Base-by-base conservation (phyloP, 2,329 filamentous ascomycete species). In the Phaeosphaeria sp. region DNA sequence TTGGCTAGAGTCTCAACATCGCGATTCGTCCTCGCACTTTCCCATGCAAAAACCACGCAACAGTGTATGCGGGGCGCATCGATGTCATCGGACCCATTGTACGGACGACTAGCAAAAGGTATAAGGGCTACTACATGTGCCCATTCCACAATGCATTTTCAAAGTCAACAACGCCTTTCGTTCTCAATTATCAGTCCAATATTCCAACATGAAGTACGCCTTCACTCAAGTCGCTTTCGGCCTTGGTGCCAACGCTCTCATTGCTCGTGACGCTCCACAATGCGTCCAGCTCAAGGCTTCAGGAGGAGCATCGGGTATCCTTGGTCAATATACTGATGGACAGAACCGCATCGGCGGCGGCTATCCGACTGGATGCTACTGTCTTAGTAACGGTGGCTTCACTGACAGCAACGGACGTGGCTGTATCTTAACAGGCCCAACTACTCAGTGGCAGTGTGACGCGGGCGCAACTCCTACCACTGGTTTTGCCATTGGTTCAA, bases 401-500 rank as follows among this genome's bases (percentile, higher is more conserved):
- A 84, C 79, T 18, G 88, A 90, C 69, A 72, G 77, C 48, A 79
- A 80, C 48, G 83, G 83, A 46, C 81, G 85, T 56, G 87, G 87
- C 20, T 90, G 88, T 68, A 87, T 88, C 74, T 77, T 89, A 68
- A 89, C 87, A 61, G 80, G 82, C 42, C 82, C 84, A 0, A 87
- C 85, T 1, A 82, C 80, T 25, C 84, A 88, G 48, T 84, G 87
- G 58, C 87, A 89, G 69, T 89, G 88, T 65, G 87, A 90, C 63
- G 62, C 68, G 20, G 83, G 84, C 47, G 83, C 83, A 13, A 58
- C 48, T 13, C 66, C 64, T 10, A 81, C 79, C 22, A 68, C 80
- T 30, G 87, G 87, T 27, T 90, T 89, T 75, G 77, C 79, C 7
- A 80, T 89, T 56, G 79, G 75, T 46, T 82, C 82, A 23, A 75